Percentiles rank a stretch among this genome's conserved stretches.
These are phyloP conservation scores for Scutellaria galericulata DNA, from an alignment of 257 asterid genomes.

Conservation along the genomic window DNA sequence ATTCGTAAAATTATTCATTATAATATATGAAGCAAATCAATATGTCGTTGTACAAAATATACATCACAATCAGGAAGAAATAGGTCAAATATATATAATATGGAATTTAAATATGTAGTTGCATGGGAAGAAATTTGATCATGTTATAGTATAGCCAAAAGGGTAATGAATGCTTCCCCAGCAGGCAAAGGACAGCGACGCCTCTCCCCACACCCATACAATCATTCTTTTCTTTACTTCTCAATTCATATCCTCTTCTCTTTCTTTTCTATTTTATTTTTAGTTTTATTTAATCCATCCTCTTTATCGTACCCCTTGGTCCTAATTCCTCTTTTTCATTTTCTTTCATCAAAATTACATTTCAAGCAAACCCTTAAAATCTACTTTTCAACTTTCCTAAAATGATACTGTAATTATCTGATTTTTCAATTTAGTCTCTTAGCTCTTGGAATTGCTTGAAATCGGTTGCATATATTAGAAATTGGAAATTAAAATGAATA, in stretches of 20 bases:
- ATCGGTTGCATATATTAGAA: no score
- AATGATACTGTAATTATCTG: no score
- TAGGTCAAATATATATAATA: neutral
- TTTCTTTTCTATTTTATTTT: neutral
- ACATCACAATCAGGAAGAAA: neutral
- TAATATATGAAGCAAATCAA: neutral
- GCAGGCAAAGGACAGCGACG: slow-evolving; percentile 52
- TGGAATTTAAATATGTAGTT: neutral
- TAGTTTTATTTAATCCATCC: neutral
- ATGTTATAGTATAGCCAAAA: slow-evolving; percentile 10
- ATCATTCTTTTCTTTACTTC: slow-evolving; percentile 28
- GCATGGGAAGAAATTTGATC: slow-evolving; percentile 29
- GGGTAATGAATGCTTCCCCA: slow-evolving; percentile 42
- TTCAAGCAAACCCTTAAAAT: neutral
- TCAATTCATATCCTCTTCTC: slow-evolving; percentile 14
- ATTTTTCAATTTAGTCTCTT: no score
- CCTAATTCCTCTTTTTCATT: neutral
- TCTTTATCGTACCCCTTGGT: slow-evolving; percentile 36
- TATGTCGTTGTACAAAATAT: neutral
- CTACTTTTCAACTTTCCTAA: no score
- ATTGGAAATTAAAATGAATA: no score
- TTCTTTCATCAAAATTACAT: neutral
- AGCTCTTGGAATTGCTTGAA: no score
- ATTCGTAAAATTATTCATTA: no score
- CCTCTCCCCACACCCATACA: slow-evolving; percentile 46